These are phyloP conservation scores for Auricularia sp. DNA, from an alignment of 768 basidiomycete genomes.

Conservation along the genomic window DNA sequence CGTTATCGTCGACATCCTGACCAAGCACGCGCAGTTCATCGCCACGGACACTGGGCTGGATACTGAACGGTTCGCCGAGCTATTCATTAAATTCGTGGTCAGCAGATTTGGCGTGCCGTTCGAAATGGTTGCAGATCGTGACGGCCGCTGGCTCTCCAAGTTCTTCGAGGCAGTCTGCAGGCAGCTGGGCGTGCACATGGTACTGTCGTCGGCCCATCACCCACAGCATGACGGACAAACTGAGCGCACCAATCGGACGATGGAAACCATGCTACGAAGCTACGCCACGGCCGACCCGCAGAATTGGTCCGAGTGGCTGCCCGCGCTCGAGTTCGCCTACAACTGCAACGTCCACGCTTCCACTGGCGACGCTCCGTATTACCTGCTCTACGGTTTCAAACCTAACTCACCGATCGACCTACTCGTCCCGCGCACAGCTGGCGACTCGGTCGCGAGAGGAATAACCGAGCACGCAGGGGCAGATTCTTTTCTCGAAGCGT, in stretches of 20 bases:
- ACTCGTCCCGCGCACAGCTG: neutral
- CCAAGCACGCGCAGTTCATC: conserved; percentile 12
- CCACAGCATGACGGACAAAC: conserved; percentile 26
- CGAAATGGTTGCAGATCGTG: conserved; percentile 6
- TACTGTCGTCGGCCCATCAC: conserved; percentile 11
- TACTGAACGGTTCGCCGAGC: conserved; percentile 4
- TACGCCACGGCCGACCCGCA: conserved; percentile 24
- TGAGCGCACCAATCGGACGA: conserved; percentile 19
- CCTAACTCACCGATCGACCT: conserved; percentile 2
- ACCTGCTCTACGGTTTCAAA: conserved; percentile 24
- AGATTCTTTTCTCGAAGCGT: neutral
- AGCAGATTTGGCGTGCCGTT: conserved; percentile 5
- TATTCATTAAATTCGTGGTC: conserved; percentile 9
- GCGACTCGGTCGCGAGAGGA: neutral
- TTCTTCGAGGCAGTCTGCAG: conserved; percentile 6
- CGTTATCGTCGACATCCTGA: conserved; percentile 15
- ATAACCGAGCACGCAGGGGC: neutral
- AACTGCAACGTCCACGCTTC: conserved; percentile 24
- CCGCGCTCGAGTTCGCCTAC: conserved; percentile 20
- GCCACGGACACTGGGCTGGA: conserved; percentile 8
- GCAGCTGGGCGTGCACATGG: conserved; percentile 1
- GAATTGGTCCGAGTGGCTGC: conserved; percentile 17
- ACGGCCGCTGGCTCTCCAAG: conserved; percentile 4
- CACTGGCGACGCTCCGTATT: conserved; percentile 29
- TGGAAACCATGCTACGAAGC: conserved; percentile 19